These are phyloP conservation scores for Coemansia sp. DNA, from an alignment of 192 early-diverging fungal genomes.

Conservation along the genomic window DNA sequence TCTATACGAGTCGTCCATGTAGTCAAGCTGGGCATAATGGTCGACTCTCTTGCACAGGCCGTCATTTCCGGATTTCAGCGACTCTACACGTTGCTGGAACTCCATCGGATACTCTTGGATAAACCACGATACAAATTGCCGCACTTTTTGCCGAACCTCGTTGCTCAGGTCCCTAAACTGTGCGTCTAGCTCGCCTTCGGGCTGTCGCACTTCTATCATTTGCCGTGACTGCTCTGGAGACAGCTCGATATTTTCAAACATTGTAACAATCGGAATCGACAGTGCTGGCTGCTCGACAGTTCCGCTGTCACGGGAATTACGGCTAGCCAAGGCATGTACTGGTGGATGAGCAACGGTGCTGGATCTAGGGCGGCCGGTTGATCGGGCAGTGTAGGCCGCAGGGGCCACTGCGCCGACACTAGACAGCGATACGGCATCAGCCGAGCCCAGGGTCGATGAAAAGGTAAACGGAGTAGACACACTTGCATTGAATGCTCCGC, in stretches of 20 bases:
- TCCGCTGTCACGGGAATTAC: conserved; percentile 31
- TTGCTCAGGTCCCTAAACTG: conserved; percentile 23
- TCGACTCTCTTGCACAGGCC: conserved; percentile 35
- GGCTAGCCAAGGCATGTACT: not conserved
- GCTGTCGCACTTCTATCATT: conserved; percentile 14
- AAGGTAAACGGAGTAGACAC: conserved; percentile 13
- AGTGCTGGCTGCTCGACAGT: conserved; percentile 16
- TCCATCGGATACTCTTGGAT: conserved; percentile 28
- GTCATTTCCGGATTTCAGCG: conserved; percentile 18
- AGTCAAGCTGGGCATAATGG: conserved; percentile 29
- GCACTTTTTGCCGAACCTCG: conserved; percentile 23
- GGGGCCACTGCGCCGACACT: conserved; percentile 4
- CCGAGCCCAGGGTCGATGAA: conserved; percentile 4
- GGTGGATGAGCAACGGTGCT: conserved; percentile 19
- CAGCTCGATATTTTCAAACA: conserved; percentile 17
- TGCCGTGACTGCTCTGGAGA: conserved; percentile 17
- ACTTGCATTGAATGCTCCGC: not conserved
- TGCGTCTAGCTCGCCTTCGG: conserved; percentile 27
- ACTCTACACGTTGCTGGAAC: conserved; percentile 42
- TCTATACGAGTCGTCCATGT: conserved; percentile 20
- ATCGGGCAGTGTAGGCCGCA: not conserved
- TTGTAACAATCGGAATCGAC: not conserved
- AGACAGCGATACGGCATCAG: conserved; percentile 4
- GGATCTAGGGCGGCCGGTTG: conserved; percentile 21
- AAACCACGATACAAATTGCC: conserved; percentile 35